Base-by-base conservation (phyloP, 176 grass and related monocot genomes). In the Chrysopogon serrulatus region DNA sequence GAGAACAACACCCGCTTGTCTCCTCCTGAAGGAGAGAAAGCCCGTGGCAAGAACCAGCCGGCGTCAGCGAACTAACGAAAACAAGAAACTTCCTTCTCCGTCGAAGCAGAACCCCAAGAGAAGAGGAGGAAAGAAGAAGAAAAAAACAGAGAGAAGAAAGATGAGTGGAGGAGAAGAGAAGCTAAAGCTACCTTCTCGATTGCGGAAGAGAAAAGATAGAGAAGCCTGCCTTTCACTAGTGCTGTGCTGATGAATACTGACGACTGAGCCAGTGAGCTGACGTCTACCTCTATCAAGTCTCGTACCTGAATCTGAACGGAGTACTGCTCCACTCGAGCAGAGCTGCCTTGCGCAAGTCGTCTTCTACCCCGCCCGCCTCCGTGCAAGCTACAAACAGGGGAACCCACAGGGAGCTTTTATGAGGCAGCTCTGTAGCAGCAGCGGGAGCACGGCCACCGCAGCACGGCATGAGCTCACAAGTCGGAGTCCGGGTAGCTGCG, bases 231-330 rank as follows among this genome's bases (percentile, higher is more conserved):
- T 56, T 10, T 21, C 10, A n/a, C 51, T 24, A 49, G 39, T 71
- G 71, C 54, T 5, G 6, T 40, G 65, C 35, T 68, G 63, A 68
- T 68, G 78, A 74, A 32, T 51, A 33, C 44, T 35, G 78, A 34
- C 45, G 35, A 70, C 27, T 69, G 49, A 56, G 45, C 19, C 34
- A 49, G 71, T 49, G 85, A 69, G 19, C 81, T 70, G 69, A 80
- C 77, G 62, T 70, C 82, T 53, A 8, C 36, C 23, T 47, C 24
- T 7, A 24, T 19, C 49, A 19, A 49, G 47, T 49, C 6, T 39
- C 6, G 37, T 39, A 39, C 47, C 5, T 47, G 48, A 51, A 39
- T 17, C 5, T 47, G 48, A 51, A 51, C 71, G 62, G 70, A 81
- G 51, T 31, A 47, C 16, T 4, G 26, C 36, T 51, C 21, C 39